These are phyloP conservation scores for Persicaria tinctoria DNA, from an alignment of 148 eudicot species.

Conservation along the genomic window DNA sequence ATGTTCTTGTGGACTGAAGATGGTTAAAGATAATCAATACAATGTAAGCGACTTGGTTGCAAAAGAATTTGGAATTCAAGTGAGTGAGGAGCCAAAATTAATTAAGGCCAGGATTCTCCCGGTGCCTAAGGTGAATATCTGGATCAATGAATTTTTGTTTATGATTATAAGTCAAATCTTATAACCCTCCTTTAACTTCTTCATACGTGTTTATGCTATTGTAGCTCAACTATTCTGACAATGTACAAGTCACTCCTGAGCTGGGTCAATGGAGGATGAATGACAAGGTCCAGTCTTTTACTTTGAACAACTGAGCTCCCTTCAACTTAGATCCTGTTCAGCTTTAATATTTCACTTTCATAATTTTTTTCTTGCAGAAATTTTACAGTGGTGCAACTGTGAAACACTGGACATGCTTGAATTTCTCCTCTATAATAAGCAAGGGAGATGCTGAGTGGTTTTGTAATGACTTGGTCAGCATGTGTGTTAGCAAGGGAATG, in stretches of 20 bases:
- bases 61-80: constrained; percentile 60
- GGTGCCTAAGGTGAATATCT: constrained; percentile 48
- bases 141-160: neutral
- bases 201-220: neutral
- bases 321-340: neutral
- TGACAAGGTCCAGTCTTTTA: constrained; percentile 35
- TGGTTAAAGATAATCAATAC: constrained; percentile 42
- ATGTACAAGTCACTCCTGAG: constrained; percentile 35
- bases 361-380: constrained; percentile 34
- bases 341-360: neutral
- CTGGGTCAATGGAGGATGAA: constrained; percentile 94
- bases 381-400: constrained; percentile 60
- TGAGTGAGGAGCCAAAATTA: constrained; percentile 29
- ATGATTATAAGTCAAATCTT: neutral
- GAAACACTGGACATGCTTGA: constrained; percentile 51
- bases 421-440: constrained; percentile 31
- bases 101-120: constrained; percentile 80
- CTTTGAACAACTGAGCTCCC: neutral
- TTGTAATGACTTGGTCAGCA: constrained; percentile 33
- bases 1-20: constrained; percentile 29
- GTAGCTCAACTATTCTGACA: constrained; percentile 12
- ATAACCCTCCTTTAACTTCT: neutral
- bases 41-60: constrained; percentile 26
- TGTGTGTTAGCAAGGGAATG: constrained; percentile 76
- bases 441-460: constrained; percentile 17